A percentile compares a stretch with the other conserved stretches of the same genome.
phyloP scores from a whole-genome alignment of 2,329 filamentous ascomycete species.

The Xylaria sp. region DNA sequence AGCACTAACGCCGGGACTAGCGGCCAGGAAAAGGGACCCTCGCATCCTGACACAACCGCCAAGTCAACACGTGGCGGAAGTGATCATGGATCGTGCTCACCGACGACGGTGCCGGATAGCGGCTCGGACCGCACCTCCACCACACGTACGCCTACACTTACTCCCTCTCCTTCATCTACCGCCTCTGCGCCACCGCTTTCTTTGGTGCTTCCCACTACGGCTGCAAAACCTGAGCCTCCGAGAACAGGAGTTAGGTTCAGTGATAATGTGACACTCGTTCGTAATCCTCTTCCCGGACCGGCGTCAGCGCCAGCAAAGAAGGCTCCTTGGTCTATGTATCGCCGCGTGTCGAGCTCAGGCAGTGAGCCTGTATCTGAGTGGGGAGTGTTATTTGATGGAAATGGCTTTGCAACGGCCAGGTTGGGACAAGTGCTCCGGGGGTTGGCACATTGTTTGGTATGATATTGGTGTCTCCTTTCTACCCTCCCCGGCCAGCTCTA shows the following conservation, averaged over 20 bases:
- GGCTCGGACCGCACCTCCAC: constrained; percentile 13
- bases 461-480: constrained; percentile 37
- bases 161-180: constrained; percentile 21
- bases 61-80: constrained; percentile 20
- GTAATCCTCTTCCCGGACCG: constrained; percentile 17
- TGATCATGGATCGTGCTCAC: constrained; percentile 22
- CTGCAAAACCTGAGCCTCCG: constrained; percentile 8
- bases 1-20: background rate
- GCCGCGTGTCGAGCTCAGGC: constrained; percentile 30
- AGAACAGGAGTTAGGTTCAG: constrained; percentile 31
- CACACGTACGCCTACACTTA: constrained; percentile 18
- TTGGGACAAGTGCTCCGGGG: constrained; percentile 77
- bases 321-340: constrained; percentile 29
- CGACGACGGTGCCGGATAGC: constrained; percentile 11
- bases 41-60: constrained; percentile 1
- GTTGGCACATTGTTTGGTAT: constrained; percentile 77
- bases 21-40: constrained; percentile 12
- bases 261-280: constrained; percentile 37
- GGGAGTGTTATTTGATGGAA: constrained; percentile 76
- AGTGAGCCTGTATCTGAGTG: constrained; percentile 58
- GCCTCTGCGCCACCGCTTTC: constrained; percentile 9
- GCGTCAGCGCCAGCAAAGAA: constrained; percentile 20
- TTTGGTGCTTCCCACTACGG: background rate
- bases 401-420: constrained; percentile 73
- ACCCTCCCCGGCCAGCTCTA: background rate